Evolutionary conservation across 2,329 filamentous ascomycete genomes (phyloP).

Genomic region (Westerdykella ornata): DNA sequence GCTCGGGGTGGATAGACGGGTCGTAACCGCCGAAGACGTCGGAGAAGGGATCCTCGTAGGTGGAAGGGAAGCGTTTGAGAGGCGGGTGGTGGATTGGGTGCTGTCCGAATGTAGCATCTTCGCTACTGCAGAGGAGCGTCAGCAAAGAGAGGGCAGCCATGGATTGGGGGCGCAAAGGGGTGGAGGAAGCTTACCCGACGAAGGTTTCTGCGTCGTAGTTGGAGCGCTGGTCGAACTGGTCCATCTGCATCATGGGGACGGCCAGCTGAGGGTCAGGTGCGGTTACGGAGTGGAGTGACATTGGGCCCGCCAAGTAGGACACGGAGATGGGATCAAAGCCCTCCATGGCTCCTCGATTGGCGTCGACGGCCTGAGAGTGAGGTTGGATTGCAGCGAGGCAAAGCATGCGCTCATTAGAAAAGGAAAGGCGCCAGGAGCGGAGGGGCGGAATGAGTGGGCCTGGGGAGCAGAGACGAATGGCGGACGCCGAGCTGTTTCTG

Average conservation of each 20-base stretch:
- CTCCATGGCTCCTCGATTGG: conserved; percentile 39
- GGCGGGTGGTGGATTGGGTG: conserved; percentile 38
- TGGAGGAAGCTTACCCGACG: conserved; percentile 46
- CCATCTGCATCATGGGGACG: conserved; percentile 45
- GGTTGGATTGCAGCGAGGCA: conserved; percentile 10
- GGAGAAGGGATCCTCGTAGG: conserved; percentile 48
- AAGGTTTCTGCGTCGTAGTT: conserved; percentile 56
- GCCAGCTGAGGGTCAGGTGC: conserved; percentile 35
- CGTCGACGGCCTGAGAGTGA: conserved; percentile 17
- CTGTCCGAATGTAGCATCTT: conserved; percentile 44
- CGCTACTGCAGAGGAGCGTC: conserved; percentile 39
- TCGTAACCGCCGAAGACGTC: conserved; percentile 47
- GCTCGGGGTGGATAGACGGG: conserved; percentile 39
- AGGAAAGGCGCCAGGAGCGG: conserved; percentile 6
- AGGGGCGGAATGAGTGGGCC: conserved; percentile 6
- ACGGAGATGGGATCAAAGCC: conserved; percentile 56
- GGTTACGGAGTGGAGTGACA: conserved; percentile 50
- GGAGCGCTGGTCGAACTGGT: conserved; percentile 53
- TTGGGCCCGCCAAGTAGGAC: conserved; percentile 54
- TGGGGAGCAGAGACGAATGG: conserved; percentile 1
- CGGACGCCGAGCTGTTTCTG: conserved; percentile 3
- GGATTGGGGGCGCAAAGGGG: conserved; percentile 4
- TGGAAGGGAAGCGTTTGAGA: conserved; percentile 47
- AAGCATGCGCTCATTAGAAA: conserved; percentile 26
- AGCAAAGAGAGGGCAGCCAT: conserved; percentile 23